A percentile compares a stretch with the other conserved stretches of the same genome.
Evolutionary conservation across 176 grass and related monocot genomes (phyloP).

Genomic region (Aegilops sharonensis): DNA sequence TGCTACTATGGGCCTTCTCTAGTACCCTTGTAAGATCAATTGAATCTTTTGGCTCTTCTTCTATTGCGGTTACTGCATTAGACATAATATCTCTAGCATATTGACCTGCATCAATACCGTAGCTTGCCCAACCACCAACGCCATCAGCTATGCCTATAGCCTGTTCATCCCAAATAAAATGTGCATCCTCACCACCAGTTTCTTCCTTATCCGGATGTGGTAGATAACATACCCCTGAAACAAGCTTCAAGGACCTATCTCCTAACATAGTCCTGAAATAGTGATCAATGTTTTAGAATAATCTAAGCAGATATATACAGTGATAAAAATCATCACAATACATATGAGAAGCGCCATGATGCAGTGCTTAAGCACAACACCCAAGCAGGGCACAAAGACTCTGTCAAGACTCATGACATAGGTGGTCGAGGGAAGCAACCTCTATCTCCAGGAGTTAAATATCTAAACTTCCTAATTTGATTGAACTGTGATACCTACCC

Average conservation of each 20-base stretch:
- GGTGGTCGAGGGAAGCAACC: not conserved
- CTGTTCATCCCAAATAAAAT: slow-evolving; percentile 72
- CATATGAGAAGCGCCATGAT: not conserved
- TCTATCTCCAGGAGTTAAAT: not conserved
- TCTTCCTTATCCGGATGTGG: slow-evolving; percentile 79
- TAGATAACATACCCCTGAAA: slow-evolving; percentile 66
- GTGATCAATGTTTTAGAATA: not conserved
- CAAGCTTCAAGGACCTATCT: slow-evolving; percentile 46
- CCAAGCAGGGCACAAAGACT: not conserved
- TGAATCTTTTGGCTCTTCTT: slow-evolving; percentile 58
- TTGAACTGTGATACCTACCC: not conserved
- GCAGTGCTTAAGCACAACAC: not conserved
- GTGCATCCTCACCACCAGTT: slow-evolving; percentile 72
- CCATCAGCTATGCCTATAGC: slow-evolving; percentile 71
- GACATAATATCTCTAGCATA: slow-evolving; percentile 70
- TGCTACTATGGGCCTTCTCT: slow-evolving; percentile 61
- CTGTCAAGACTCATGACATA: not conserved
- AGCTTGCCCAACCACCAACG: slow-evolving; percentile 71
- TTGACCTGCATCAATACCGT: slow-evolving; percentile 58
- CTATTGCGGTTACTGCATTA: slow-evolving; percentile 49
- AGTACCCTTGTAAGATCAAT: slow-evolving; percentile 63
- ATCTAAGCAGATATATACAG: not conserved
- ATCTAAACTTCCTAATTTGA: not conserved
- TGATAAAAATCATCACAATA: not conserved
- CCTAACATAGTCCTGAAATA: slow-evolving; percentile 37